Evolutionary conservation across 768 basidiomycete species (phyloP), one percentile per base, ranked within the genome.

Genomic region (Rhodotorula toruloides): DNA sequence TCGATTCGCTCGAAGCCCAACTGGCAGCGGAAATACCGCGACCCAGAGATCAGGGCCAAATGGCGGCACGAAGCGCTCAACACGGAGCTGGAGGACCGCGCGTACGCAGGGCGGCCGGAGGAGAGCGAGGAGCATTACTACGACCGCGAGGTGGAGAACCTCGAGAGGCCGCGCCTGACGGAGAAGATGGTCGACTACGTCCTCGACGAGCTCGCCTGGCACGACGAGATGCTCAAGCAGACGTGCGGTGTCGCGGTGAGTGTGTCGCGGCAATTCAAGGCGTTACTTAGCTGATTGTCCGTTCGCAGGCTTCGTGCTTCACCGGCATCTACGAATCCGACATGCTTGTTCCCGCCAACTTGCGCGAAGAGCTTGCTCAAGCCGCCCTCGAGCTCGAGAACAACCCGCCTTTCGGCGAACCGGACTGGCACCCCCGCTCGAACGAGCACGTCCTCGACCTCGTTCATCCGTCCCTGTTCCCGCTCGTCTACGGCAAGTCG

Each of bases 371-470:
- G 13, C 60, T 61, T 34, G 22, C 44, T 43, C 13, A 10, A 65
- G 55, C 29, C 21, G 39, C 34, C 29, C 19, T 49, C 40, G 12
- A 42, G 36, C 79, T 82, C 40, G 80, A 83, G 65, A 21, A 31
- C 21, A 67, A 76, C 50, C 75, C 80, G 10, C 77, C 79, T 0
- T 78, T 77, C 9, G 73, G 73, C 0, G 34, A 75, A 57, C 79
- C 77, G 46, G 82, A 83, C 70, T 83, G 82, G 82, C 81, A 82
- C 67, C 82, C 82, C 10, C 76, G 77, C 5, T 80, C 80, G 2
- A 75, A 82, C 65, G 72, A 76, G 10, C 78, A 78, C 54, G 81
- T 82, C 0, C 78, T 81, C 46, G 81, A 82, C 62, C 75, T 82
- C 31, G 79, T 82, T 1, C 80, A 83, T 56, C 82, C 77, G 9